Percentiles rank a stretch among this genome's conserved stretches.
phyloP scores from a whole-genome alignment of 495 filamentous ascomycete genomes.

The Penicilliopsis zonata region DNA sequence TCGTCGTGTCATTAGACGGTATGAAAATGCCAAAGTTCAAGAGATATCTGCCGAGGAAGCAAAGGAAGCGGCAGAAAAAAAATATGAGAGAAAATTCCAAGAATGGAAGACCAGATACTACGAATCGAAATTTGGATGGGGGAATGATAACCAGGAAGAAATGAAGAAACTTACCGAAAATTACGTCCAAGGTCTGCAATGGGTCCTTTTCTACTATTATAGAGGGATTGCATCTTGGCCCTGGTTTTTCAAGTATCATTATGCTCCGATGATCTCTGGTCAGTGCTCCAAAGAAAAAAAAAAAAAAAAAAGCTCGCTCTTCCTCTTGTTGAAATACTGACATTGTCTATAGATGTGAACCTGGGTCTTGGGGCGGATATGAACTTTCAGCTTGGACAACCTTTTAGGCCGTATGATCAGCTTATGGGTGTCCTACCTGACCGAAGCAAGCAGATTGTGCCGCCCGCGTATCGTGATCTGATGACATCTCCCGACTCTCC shows the following conservation, averaged over 20 bases:
- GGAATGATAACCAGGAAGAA: conserved; percentile 69
- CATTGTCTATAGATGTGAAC: conserved; percentile 53
- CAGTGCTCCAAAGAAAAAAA: conserved; percentile 8
- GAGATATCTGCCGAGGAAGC: conserved; percentile 72
- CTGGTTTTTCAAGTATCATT: conserved; percentile 96
- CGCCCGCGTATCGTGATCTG: conserved; percentile 71
- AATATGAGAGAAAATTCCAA: conserved; percentile 77
- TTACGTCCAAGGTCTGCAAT: conserved; percentile 95
- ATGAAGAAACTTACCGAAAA: conserved; percentile 80
- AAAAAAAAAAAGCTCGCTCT: too few relatives aligned
- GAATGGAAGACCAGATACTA: conserved; percentile 95
- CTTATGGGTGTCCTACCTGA: conserved; percentile 97
- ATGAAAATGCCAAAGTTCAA: conserved; percentile 77
- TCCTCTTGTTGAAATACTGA: conserved; percentile 4
- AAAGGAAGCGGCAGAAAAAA: conserved; percentile 60
- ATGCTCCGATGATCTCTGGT: conserved; percentile 93
- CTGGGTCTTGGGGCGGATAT: conserved; percentile 79
- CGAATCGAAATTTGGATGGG: conserved; percentile 78
- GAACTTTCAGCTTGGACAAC: conserved; percentile 85
- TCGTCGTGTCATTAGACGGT: conserved; percentile 70
- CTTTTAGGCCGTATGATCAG: conserved; percentile 91
- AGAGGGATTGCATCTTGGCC: conserved; percentile 95
- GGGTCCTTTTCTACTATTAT: conserved; percentile 98
- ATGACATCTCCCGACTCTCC: conserved; percentile 90
- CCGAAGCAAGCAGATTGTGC: conserved; percentile 92